Conservation (phyloP, 2,329 filamentous ascomycete genomes). For the Xylogone sp. region DNA sequence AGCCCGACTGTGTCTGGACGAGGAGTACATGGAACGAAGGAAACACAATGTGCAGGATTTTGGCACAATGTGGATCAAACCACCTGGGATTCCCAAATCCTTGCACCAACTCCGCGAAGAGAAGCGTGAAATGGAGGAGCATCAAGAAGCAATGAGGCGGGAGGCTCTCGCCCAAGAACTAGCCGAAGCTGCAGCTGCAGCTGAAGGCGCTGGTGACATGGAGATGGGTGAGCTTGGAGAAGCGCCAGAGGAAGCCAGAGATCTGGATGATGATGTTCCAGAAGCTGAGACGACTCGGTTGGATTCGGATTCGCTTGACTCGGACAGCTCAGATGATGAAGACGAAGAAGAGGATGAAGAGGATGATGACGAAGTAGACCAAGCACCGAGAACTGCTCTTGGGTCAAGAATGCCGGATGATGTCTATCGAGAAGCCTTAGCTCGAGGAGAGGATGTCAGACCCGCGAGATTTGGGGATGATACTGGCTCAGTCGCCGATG, state of each 20-base stretch:
- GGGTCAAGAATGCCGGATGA: slow-evolving; percentile 50
- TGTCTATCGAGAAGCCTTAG: slow-evolving; percentile 56
- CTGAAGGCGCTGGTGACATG: slow-evolving; percentile 35
- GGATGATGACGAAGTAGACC: slow-evolving; percentile 33
- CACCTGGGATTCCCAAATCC: slow-evolving; percentile 84
- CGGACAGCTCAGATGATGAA: slow-evolving; percentile 33
- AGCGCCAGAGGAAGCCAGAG: slow-evolving; percentile 45
- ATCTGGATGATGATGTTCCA: slow-evolving; percentile 72
- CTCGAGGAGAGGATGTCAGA: slow-evolving; percentile 44
- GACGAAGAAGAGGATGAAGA: slow-evolving; percentile 28
- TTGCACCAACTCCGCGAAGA: slow-evolving; percentile 89
- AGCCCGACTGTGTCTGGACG: slow-evolving; percentile 69
- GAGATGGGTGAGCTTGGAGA: slow-evolving; percentile 40
- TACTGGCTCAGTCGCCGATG: slow-evolving; percentile 48
- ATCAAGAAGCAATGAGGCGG: slow-evolving; percentile 67
- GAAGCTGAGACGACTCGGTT: slow-evolving; percentile 44
- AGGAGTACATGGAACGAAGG: slow-evolving; percentile 70
- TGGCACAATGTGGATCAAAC: slow-evolving; percentile 85
- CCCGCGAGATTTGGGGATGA: slow-evolving; percentile 41
- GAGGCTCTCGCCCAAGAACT: slow-evolving; percentile 72
- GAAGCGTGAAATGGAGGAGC: slow-evolving; percentile 81
- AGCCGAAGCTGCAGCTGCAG: slow-evolving; percentile 63
- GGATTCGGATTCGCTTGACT: slow-evolving; percentile 38
- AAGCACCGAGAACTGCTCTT: slow-evolving; percentile 18
- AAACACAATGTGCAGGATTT: slow-evolving; percentile 82